A percentile compares a stretch with the other conserved stretches of the same genome.
These are phyloP conservation scores for Talinum fruticosum DNA, from an alignment of 148 eudicot genomes.

Conservation along the genomic window DNA sequence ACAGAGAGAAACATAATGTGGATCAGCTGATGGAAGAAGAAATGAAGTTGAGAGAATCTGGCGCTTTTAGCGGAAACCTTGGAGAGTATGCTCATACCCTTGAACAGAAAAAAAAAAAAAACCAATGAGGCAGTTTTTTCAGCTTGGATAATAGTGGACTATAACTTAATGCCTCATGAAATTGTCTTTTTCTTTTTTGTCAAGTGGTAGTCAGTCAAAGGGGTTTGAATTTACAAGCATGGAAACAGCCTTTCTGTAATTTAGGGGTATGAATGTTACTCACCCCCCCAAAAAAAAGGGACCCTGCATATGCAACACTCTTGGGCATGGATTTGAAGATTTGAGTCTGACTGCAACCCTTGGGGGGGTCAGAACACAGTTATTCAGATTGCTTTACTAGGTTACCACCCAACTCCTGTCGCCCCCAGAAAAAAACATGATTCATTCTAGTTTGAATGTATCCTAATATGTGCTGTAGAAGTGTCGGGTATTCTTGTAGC, in stretches of 20 bases:
- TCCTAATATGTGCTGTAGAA: too few species aligned
- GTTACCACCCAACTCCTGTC: too few species aligned
- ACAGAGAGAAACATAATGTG: slow-evolving; percentile 66
- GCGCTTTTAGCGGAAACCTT: slow-evolving; percentile 74
- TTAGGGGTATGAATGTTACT: not conserved
- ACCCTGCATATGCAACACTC: not conserved
- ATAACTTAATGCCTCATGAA: not conserved
- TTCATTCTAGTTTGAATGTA: too few species aligned
- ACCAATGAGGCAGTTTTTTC: too few species aligned
- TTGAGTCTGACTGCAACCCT: too few species aligned
- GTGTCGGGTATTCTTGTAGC: too few species aligned
- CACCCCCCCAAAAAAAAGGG: not conserved
- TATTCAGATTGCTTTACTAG: too few species aligned
- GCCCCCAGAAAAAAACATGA: too few species aligned
- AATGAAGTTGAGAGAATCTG: slow-evolving; percentile 80
- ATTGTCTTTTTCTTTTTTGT: not conserved
- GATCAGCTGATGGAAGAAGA: slow-evolving; percentile 90
- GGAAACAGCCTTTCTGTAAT: not conserved
- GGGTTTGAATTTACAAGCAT: too few species aligned
- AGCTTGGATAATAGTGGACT: not conserved
- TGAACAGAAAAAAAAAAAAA: too few species aligned
- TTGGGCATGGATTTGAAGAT: not conserved
- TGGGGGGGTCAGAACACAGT: too few species aligned
- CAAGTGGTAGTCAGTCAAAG: not conserved
- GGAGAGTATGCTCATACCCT: slow-evolving; percentile 66